Evolutionary conservation across 202 grass and related monocot species (phyloP).

Genomic region (Schoenoplectus triqueter): DNA sequence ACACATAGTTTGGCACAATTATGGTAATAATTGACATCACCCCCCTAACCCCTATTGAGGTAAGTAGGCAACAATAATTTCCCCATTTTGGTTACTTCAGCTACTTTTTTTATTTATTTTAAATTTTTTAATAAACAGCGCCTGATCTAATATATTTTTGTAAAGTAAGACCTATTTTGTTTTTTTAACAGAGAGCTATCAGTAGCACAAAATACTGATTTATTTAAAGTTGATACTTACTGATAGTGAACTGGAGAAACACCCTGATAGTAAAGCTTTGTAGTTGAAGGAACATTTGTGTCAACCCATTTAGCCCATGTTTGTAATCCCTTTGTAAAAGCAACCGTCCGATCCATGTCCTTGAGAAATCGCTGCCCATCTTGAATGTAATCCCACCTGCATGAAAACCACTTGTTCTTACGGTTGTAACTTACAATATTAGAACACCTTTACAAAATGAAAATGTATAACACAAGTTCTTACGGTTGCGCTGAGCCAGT

Average conservation of each 20-base stretch:
- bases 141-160: not conserved
- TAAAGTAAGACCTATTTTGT: not conserved
- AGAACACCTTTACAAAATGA: not conserved
- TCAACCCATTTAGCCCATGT: constrained; percentile 89
- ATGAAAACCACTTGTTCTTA: not conserved
- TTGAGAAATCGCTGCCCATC: constrained; percentile 43
- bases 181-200: not conserved
- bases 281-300: constrained; percentile 49
- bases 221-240: constrained; percentile 41
- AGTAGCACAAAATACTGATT: not conserved
- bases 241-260: constrained; percentile 80
- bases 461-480: constrained; percentile 1
- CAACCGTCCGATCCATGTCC: constrained; percentile 75
- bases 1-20: not conserved
- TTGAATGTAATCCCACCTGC: constrained; percentile 85
- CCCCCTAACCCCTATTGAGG: not conserved
- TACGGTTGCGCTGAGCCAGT: constrained; percentile 55
- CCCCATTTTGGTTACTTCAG: not conserved
- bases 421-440: not conserved
- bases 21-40: not conserved
- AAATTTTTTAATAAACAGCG: not conserved
- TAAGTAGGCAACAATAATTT: not conserved
- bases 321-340: constrained; percentile 65
- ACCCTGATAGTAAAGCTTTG: constrained; percentile 77
- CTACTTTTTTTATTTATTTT: not conserved